These are phyloP conservation scores for Vaccinium vitisidaea DNA, from an alignment of 148 eudicot species.

Conservation along the genomic window DNA sequence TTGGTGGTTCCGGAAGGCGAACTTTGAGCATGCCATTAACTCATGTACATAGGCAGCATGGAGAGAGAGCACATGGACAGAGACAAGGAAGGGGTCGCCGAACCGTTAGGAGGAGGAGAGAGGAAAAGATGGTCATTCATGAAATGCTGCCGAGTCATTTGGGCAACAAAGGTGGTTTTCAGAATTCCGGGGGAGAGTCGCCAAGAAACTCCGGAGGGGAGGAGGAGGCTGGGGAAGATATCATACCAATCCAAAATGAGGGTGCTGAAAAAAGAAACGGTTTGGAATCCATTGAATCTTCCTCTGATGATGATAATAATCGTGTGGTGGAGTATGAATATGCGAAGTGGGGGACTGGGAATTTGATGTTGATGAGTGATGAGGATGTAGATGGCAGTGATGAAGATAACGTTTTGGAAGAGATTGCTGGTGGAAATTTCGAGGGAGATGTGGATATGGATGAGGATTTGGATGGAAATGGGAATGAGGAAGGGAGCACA, in stretches of 20 bases:
- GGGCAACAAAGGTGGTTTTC: conserved; percentile 12
- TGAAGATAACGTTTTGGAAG: conserved; percentile 30
- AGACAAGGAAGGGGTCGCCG: conserved; percentile 60
- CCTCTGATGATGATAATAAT: conserved; percentile 27
- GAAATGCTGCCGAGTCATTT: conserved; percentile 27
- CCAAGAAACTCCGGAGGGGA: conserved; percentile 34
- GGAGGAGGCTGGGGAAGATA: conserved; percentile 38
- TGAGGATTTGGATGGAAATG: conserved; percentile 27
- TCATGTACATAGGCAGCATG: conserved; percentile 57
- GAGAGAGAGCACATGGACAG: conserved; percentile 50
- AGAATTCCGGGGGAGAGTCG: conserved; percentile 19
- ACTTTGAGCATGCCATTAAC: conserved; percentile 32
- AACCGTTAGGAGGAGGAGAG: conserved; percentile 53
- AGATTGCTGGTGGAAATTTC: conserved; percentile 33
- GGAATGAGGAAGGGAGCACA: conserved; percentile 26
- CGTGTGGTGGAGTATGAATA: conserved; percentile 35
- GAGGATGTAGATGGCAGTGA: conserved; percentile 40
- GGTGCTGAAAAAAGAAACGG: conserved; percentile 21
- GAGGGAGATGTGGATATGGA: conserved; percentile 32
- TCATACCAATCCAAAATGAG: conserved; percentile 28
- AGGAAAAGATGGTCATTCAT: conserved; percentile 33
- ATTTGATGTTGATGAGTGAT: conserved; percentile 37
- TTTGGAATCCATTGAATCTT: conserved; percentile 15
- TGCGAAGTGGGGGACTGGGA: conserved; percentile 43
- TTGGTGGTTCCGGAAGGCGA: conserved; percentile 30